Percentiles rank a stretch among this genome's conserved stretches.
These are phyloP conservation scores for Kurtzmaniella fragi DNA, from an alignment of 805 yeast genomes.

Conservation along the genomic window DNA sequence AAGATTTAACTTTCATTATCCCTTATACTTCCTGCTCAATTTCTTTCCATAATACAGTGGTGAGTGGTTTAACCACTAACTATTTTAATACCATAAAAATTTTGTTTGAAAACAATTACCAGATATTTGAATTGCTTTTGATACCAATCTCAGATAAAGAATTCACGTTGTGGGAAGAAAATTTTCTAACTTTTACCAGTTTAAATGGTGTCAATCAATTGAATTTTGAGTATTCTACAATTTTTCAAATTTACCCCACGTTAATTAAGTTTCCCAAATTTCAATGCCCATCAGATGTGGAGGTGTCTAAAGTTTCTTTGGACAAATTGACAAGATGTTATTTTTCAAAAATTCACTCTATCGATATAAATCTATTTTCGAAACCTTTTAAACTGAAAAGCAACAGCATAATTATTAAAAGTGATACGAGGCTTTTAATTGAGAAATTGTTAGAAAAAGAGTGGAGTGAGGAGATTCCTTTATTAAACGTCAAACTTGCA, in stretches of 20 bases:
- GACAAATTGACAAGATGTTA: constrained; percentile 14
- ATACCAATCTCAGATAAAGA: constrained; percentile 30
- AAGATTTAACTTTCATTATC: constrained; percentile 30
- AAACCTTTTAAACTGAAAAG: too few relatives aligned
- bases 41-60: constrained; percentile 14
- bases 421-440: constrained; percentile 4
- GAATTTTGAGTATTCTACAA: constrained; percentile 10
- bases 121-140: constrained; percentile 42
- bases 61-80: constrained; percentile 24
- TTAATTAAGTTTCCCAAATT: constrained; percentile 11
- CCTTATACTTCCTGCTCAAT: constrained; percentile 38
- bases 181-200: constrained; percentile 13
- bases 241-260: not conserved
- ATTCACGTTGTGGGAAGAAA: constrained; percentile 35
- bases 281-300: constrained; percentile 15
- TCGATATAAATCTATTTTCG: too few relatives aligned
- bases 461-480: constrained; percentile 10
- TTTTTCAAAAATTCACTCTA: constrained; percentile 11
- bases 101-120: constrained; percentile 38
- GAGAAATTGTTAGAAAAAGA: constrained; percentile 5
- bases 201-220: constrained; percentile 23
- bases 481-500: not conserved
- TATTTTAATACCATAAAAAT: constrained; percentile 36
- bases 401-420: constrained; percentile 5
- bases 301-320: not conserved